phyloP scores from a whole-genome alignment of 179 eudicot species.

The Carnegiea gigantea region DNA sequence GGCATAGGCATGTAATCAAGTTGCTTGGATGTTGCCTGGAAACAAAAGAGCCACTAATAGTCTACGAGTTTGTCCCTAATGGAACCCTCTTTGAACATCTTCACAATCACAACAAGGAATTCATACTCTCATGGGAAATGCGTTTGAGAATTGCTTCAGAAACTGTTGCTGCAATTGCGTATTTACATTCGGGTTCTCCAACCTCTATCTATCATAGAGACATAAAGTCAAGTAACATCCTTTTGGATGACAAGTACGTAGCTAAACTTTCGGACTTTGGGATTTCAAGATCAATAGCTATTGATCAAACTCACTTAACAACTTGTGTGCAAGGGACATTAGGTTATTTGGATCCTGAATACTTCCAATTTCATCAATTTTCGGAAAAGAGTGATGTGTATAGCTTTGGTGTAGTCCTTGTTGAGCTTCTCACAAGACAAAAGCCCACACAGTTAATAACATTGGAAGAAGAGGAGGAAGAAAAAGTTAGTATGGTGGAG shows the following conservation, averaged over 20 bases:
- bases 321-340: not conserved
- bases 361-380: not conserved
- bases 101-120: not conserved
- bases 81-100: not conserved
- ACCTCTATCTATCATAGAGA: constrained; percentile 2
- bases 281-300: not conserved
- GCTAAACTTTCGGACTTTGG: constrained; percentile 9
- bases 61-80: not conserved
- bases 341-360: constrained; percentile 5
- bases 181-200: not conserved
- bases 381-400: not conserved
- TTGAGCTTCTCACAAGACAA: constrained; percentile 3
- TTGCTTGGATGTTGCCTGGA: constrained; percentile 6
- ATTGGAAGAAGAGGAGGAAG: constrained; percentile 38
- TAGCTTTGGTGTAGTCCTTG: constrained; percentile 7
- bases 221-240: not conserved
- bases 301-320: not conserved
- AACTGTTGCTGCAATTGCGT: not conserved
- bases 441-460: not conserved
- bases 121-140: not conserved
- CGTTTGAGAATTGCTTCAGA: not conserved
- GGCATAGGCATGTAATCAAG: not conserved
- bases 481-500: not conserved
- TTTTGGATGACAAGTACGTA: not conserved
- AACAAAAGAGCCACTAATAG: not conserved